Evolutionary conservation across 1,139 yeast genomes (phyloP), one percentile per base, ranked within the genome.

Genomic region (Hyphopichia fennica): DNA sequence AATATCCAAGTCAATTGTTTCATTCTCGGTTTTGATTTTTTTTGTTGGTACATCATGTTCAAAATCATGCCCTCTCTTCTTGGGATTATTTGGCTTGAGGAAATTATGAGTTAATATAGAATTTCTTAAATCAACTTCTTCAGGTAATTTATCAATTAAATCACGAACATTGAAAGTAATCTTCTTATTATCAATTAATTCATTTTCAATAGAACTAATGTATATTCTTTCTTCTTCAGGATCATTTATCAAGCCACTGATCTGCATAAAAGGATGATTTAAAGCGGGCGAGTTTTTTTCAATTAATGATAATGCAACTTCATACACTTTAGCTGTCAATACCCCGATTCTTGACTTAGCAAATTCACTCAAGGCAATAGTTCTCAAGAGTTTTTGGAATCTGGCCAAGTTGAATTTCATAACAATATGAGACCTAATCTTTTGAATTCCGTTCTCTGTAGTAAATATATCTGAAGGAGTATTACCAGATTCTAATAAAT

Each of bases 301-400:
- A 27, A 87, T 69, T 33, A 76, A 58, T 35, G 65, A 56, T 47
- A 93, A 72, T 6, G 84, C 81, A 8, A 75, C 64, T 41, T 75
- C 72, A 57, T 86, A 93, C 7, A 95, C 75, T 40, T 72, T 67
- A 0, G 95, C 77, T 0, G 95, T 73, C 3, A 85, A 63, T 11
- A 74, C 63, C 6, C 99, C 99, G 37, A 90, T 65, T 45, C 91
- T 75, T 38, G 85, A 82, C 33, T 74, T 73, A 16, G 85, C 87
- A 40, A 87, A 72, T 34, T 78, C 78, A 1, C 73, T 79, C 23
- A 93, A 71, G 47, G 86, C 86, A 34, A 69, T 64, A 14, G 86
- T 75, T 49, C 97, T 75, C 53, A 84, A 73, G 35, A 79, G 66
- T 52, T 89, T 84, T 44, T 86, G 72, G 55, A 79, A 89, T 50